These are phyloP conservation scores for Tetrapisispora pingtungensis DNA, from an alignment of 805 yeast genomes.

Conservation along the genomic window DNA sequence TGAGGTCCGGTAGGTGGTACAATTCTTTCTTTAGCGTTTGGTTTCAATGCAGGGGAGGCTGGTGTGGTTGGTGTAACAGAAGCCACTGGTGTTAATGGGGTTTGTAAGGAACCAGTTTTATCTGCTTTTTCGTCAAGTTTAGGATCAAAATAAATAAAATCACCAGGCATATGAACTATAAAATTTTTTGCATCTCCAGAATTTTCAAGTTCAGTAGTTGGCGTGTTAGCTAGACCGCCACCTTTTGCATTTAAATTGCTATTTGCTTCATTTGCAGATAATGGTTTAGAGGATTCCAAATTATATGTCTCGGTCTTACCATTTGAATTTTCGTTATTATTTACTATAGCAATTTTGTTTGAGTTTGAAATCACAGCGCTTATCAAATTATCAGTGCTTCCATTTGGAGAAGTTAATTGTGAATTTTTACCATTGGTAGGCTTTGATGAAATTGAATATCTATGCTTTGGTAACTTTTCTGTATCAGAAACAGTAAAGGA, in stretches of 20 bases:
- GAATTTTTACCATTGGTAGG: conserved; percentile 23
- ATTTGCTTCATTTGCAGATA: too few species aligned
- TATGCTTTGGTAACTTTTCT: conserved; percentile 35
- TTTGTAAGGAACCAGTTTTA: not conserved
- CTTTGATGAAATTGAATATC: conserved; percentile 49
- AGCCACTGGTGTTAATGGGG: conserved; percentile 12
- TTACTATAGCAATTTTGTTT: not conserved
- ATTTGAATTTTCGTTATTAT: not conserved
- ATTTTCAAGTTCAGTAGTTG: conserved; percentile 1
- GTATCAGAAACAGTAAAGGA: conserved; percentile 8
- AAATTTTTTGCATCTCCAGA: conserved; percentile 23
- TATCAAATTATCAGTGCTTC: conserved; percentile 2
- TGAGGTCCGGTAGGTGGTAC: conserved; percentile 43
- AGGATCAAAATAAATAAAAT: conserved; percentile 23
- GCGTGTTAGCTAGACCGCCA: not conserved
- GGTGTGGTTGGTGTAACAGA: not conserved
- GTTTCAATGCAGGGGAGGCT: not conserved
- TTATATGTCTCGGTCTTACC: not conserved
- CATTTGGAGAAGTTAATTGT: conserved; percentile 11
- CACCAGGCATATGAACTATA: conserved; percentile 30
- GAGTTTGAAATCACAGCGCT: not conserved
- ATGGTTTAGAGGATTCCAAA: too few species aligned
- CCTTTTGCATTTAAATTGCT: not conserved
- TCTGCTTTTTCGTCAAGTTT: not conserved
- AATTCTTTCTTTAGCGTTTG: conserved; percentile 39